Evolutionary conservation across 805 yeast species (phyloP).

Genomic region (Candida patagonica): DNA sequence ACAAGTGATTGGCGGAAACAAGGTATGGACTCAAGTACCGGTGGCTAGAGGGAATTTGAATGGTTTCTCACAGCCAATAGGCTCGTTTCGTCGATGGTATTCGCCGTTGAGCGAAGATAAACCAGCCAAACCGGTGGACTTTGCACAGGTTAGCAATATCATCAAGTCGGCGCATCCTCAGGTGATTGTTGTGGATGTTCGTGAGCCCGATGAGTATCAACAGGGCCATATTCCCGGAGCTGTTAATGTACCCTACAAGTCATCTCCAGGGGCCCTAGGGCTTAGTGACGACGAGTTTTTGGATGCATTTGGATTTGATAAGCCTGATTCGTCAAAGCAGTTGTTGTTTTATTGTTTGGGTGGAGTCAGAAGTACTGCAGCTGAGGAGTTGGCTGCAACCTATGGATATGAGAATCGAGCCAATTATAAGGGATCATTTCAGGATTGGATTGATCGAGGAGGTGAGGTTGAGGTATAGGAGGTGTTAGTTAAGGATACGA

Average conservation of each 20-base stretch:
- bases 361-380: conserved; percentile 84
- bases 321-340: conserved; percentile 64
- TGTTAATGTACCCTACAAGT: conserved; percentile 78
- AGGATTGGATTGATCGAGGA: conserved; percentile 62
- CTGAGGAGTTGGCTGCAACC: conserved; percentile 85
- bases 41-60: too few relatives aligned
- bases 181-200: conserved; percentile 69
- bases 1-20: too few relatives aligned
- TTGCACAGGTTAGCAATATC: conserved; percentile 44
- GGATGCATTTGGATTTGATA: conserved; percentile 69
- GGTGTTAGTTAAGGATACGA: too few relatives aligned
- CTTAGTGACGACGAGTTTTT: conserved; percentile 70
- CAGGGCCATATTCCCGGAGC: conserved; percentile 79
- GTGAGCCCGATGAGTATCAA: conserved; percentile 77
- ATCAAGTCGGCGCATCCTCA: conserved; percentile 37
- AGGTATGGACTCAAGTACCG: too few relatives aligned
- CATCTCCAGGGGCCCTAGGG: conserved; percentile 87
- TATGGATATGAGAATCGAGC: conserved; percentile 78
- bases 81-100: too few relatives aligned
- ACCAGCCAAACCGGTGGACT: conserved; percentile 45
- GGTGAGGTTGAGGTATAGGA: conserved; percentile 16
- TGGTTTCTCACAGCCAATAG: too few relatives aligned
- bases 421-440: conserved; percentile 78
- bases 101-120: conserved; percentile 15
- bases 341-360: conserved; percentile 86